Evolutionary conservation across 352 stramenopile genomes (phyloP).

Genomic region (Aphanomyces stellatus): DNA sequence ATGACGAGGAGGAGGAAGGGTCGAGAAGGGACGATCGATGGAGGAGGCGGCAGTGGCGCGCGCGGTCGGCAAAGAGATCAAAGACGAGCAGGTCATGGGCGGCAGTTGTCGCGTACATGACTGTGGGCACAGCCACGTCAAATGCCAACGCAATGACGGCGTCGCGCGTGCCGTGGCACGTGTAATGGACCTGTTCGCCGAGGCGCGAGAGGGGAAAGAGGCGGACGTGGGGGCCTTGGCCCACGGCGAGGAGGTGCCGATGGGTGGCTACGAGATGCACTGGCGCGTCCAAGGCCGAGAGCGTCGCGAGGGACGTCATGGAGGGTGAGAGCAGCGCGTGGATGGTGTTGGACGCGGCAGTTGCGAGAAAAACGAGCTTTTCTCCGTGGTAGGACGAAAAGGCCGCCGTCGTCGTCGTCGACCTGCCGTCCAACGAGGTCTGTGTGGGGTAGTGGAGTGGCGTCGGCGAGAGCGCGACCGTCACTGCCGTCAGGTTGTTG

Average conservation of each 20-base stretch:
- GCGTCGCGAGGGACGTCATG: no score
- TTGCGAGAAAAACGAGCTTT: no score
- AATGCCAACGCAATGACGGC: not conserved
- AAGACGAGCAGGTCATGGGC: not conserved
- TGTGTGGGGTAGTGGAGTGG: no score
- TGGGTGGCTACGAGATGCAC: not conserved
- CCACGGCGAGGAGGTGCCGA: constrained; percentile 1
- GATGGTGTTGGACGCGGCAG: no score
- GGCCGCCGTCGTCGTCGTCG: no score
- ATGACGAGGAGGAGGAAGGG: not conserved
- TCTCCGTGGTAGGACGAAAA: no score
- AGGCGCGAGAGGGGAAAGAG: not conserved
- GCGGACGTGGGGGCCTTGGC: not conserved
- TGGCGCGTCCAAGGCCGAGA: no score
- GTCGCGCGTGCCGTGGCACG: not conserved
- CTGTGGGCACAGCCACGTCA: not conserved
- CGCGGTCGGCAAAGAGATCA: not conserved
- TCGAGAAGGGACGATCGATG: not conserved
- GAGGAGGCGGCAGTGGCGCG: not conserved
- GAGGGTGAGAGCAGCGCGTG: no score
- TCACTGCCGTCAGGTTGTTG: no score
- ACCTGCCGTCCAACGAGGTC: no score
- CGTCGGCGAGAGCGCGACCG: no score
- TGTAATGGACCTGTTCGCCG: not conserved
- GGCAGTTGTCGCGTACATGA: not conserved